These are phyloP conservation scores for Nepenthes alata DNA, from an alignment of 179 eudicot genomes.

Conservation along the genomic window DNA sequence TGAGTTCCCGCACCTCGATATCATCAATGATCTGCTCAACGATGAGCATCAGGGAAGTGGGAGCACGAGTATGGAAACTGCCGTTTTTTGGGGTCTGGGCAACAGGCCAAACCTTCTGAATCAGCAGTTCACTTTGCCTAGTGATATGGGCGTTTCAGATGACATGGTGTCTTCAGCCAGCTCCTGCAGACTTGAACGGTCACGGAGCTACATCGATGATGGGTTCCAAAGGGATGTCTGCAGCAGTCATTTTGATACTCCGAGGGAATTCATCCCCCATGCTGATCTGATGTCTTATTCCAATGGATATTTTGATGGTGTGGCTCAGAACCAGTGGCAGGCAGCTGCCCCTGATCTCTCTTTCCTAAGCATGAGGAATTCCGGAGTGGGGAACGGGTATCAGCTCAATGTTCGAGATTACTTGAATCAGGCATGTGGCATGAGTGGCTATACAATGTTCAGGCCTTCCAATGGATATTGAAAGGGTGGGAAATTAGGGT, in stretches of 20 bases:
- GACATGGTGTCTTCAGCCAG: slow-evolving; percentile 32
- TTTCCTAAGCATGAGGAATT: slow-evolving; percentile 25
- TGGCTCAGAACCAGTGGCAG: slow-evolving; percentile 53
- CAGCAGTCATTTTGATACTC: slow-evolving; percentile 26
- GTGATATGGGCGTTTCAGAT: slow-evolving; percentile 31
- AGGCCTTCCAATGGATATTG: slow-evolving; percentile 71
- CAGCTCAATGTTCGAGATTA: slow-evolving; percentile 40
- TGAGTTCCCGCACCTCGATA: slow-evolving; percentile 94
- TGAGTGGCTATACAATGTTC: slow-evolving; percentile 49
- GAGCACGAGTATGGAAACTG: slow-evolving; percentile 10
- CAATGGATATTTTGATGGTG: slow-evolving; percentile 51
- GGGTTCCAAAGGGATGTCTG: slow-evolving; percentile 39
- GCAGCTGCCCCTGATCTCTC: slow-evolving; percentile 45
- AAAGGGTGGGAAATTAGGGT: slow-evolving; percentile 2
- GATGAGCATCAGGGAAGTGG: slow-evolving; percentile 50
- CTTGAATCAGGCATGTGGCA: slow-evolving; percentile 35
- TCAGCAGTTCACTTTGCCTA: slow-evolving; percentile 42
- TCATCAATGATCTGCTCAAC: slow-evolving; percentile 81
- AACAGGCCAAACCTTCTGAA: slow-evolving; percentile 32
- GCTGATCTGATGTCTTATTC: slow-evolving; percentile 25
- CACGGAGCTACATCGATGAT: slow-evolving; percentile 41
- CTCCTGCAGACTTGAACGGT: slow-evolving; percentile 54
- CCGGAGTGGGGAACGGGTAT: slow-evolving; percentile 33
- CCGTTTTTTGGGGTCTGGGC: slow-evolving; percentile 26
- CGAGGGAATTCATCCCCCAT: slow-evolving; percentile 42